phyloP scores from a whole-genome alignment of 192 early-diverging fungal species.

The Chytriomyces sp. region DNA sequence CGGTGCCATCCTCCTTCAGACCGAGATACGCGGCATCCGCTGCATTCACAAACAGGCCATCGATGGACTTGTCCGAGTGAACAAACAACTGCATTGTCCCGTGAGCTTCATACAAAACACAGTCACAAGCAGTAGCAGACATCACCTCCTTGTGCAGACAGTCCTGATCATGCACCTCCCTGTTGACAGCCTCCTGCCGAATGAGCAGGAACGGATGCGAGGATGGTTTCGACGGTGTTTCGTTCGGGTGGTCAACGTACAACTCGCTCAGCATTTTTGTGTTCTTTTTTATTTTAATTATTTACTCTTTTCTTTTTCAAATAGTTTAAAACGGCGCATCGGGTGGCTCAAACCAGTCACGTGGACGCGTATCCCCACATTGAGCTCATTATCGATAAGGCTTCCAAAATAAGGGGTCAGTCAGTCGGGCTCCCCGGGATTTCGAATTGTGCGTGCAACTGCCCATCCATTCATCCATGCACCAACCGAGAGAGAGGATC shows the following conservation, averaged over 20 bases:
- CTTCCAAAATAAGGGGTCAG: too few relatives aligned
- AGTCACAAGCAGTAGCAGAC: not conserved
- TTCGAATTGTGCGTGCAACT: too few relatives aligned
- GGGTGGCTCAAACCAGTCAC: too few relatives aligned
- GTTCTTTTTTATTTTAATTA: not conserved
- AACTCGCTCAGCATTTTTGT: slow-evolving; percentile 4
- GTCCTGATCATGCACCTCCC: slow-evolving; percentile 17
- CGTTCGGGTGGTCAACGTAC: not conserved
- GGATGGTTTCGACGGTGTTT: slow-evolving; percentile 1
- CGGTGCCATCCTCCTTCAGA: slow-evolving; percentile 11
- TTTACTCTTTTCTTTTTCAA: not conserved
- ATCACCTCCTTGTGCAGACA: slow-evolving; percentile 22
- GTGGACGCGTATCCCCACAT: too few relatives aligned
- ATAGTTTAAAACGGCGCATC: not conserved
- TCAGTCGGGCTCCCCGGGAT: too few relatives aligned
- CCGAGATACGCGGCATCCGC: slow-evolving; percentile 8
- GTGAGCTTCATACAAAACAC: not conserved
- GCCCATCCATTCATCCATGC: too few relatives aligned
- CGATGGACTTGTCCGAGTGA: slow-evolving; percentile 29
- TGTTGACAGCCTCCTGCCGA: not conserved
- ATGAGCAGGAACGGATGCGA: slow-evolving; percentile 31
- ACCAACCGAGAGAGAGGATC: too few relatives aligned
- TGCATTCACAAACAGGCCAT: slow-evolving; percentile 13
- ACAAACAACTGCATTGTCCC: slow-evolving; percentile 10
- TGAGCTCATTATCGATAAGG: too few relatives aligned